phyloP scores from a whole-genome alignment of 257 asterid genomes.

The Lavandula angustifolia region DNA sequence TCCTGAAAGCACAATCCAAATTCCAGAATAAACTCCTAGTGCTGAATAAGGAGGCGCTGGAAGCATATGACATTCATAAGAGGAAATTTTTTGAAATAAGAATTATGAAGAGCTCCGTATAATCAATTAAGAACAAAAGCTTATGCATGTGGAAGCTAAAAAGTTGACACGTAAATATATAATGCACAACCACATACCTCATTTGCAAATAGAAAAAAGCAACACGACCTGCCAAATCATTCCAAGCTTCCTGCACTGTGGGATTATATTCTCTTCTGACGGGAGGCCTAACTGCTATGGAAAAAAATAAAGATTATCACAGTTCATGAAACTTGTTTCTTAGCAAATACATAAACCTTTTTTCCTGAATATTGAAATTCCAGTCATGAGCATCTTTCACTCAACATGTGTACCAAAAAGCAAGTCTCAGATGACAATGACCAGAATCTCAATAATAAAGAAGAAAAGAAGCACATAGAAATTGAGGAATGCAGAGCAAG shows the following conservation, averaged over 20 bases:
- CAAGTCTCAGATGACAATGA: background rate
- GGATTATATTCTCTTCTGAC: slow-evolving; percentile 60
- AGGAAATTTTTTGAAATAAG: background rate
- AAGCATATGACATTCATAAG: background rate
- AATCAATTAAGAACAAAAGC: background rate
- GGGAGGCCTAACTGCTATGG: slow-evolving; percentile 83
- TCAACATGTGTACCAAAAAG: background rate
- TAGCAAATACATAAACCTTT: slow-evolving; percentile 1
- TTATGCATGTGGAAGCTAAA: slow-evolving; percentile 12
- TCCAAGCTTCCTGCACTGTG: slow-evolving; percentile 73
- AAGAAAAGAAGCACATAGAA: background rate
- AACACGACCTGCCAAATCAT: slow-evolving; percentile 64
- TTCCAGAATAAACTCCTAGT: slow-evolving; percentile 3
- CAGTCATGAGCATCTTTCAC: background rate
- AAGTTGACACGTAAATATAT: slow-evolving; percentile 7
- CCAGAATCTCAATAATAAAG: slow-evolving; percentile 5
- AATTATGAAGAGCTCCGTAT: background rate
- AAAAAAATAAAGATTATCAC: slow-evolving; percentile 19
- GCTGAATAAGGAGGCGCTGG: background rate
- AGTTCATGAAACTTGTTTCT: slow-evolving; percentile 19
- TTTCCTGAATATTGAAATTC: background rate
- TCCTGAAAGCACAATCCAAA: slow-evolving; percentile 9
- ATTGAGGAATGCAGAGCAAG: background rate
- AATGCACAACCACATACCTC: slow-evolving; percentile 56
- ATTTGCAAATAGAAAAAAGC: slow-evolving; percentile 61